These are phyloP conservation scores for Orobanche coerulescens DNA, from an alignment of 257 asterid genomes.

Conservation along the genomic window DNA sequence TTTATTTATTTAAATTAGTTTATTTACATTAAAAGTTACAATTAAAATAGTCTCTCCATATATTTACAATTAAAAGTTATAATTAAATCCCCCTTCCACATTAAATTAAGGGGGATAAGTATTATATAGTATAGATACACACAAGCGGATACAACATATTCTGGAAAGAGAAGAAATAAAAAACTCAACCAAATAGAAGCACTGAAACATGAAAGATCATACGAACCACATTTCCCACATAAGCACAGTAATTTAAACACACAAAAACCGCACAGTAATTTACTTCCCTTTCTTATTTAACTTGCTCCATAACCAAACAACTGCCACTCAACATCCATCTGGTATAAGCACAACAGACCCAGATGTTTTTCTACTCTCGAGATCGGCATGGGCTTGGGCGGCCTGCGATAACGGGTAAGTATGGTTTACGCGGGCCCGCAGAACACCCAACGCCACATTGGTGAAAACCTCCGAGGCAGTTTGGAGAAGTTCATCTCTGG, in stretches of 20 bases:
- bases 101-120: too few relatives aligned
- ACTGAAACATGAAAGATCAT: background rate
- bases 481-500: conserved; percentile 62
- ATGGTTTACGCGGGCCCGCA: conserved; percentile 61
- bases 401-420: conserved; percentile 69
- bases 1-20: too few relatives aligned
- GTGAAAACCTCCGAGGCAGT: conserved; percentile 76
- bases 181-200: background rate
- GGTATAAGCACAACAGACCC: conserved; percentile 85
- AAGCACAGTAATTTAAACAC: background rate
- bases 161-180: too few relatives aligned
- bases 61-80: too few relatives aligned
- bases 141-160: too few relatives aligned
- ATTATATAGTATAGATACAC: too few relatives aligned
- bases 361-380: conserved; percentile 69
- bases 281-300: background rate
- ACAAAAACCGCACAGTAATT: background rate
- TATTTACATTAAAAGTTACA: too few relatives aligned
- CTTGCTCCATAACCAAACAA: too few relatives aligned
- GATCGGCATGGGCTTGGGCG: conserved; percentile 78
- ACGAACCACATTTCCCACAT: too few relatives aligned
- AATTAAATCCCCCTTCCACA: too few relatives aligned
- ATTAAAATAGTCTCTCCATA: too few relatives aligned
- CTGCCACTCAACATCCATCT: conserved; percentile 23
- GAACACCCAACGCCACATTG: conserved; percentile 51